These are phyloP conservation scores for Elaphomyces granulatus DNA, from an alignment of 495 filamentous ascomycete species.

Conservation along the genomic window DNA sequence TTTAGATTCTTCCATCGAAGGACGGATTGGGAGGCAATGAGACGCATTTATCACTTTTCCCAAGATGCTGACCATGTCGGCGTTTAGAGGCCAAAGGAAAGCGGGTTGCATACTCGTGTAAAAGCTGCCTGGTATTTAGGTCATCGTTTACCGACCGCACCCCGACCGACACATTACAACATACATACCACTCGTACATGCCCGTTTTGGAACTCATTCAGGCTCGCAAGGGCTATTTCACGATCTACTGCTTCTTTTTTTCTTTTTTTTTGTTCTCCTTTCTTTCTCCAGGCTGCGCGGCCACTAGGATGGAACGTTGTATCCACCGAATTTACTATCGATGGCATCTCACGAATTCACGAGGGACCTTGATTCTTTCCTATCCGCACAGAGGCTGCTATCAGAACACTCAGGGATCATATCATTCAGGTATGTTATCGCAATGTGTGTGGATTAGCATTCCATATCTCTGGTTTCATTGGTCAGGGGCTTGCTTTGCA, in stretches of 20 bases:
- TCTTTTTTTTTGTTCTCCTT: no score
- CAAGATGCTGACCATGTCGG: not conserved
- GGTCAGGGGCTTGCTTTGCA: conserved; percentile 2
- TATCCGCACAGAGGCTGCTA: not conserved
- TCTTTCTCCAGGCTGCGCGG: not conserved
- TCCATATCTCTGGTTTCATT: conserved; percentile 1
- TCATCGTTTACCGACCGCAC: not conserved
- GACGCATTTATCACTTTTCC: not conserved
- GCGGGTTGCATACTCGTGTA: not conserved
- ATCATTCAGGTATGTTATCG: not conserved
- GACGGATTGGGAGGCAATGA: not conserved
- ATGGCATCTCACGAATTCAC: not conserved
- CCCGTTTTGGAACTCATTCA: not conserved
- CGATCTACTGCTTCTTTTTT: no score
- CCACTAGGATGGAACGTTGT: not conserved
- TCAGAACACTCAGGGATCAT: not conserved
- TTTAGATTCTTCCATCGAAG: not conserved
- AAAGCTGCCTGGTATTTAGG: not conserved
- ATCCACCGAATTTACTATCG: not conserved
- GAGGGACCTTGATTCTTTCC: not conserved
- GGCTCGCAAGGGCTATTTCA: not conserved
- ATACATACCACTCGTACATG: not conserved
- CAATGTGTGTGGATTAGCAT: conserved; percentile 1
- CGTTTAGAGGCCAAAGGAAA: no score
- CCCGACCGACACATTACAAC: not conserved